Evolutionary conservation across 331 rosid genomes (phyloP).

Genomic region (Erythrophleum ivorense): DNA sequence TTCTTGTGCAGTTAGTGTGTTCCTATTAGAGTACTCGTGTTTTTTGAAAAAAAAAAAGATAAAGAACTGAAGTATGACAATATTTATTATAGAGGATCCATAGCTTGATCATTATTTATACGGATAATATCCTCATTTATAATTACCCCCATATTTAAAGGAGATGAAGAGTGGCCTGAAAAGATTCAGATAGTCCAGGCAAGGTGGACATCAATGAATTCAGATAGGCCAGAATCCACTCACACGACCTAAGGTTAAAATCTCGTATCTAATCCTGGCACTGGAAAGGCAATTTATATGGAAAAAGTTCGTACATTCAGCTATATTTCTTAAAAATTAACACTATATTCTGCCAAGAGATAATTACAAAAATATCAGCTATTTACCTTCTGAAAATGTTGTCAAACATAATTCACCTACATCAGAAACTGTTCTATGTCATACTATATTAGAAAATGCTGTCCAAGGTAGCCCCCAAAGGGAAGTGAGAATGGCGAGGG

Average conservation of each 20-base stretch:
- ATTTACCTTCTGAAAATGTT: constrained; percentile 43
- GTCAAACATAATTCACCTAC: constrained; percentile 45
- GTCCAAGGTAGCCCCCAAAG: constrained; percentile 31
- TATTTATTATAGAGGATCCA: not conserved
- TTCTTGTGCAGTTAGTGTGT: too few relatives aligned
- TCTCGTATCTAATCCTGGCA: not conserved
- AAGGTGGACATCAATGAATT: not conserved
- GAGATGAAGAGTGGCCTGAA: constrained; percentile 29
- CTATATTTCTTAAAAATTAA: constrained; percentile 2
- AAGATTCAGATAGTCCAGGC: not conserved
- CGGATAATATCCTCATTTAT: not conserved
- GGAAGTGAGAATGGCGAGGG: constrained; percentile 30
- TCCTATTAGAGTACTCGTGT: too few relatives aligned
- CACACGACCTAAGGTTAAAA: not conserved
- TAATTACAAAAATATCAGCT: constrained; percentile 33
- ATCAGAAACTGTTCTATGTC: constrained; percentile 49
- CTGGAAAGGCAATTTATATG: not conserved
- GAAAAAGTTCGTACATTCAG: constrained; percentile 16
- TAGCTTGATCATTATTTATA: not conserved
- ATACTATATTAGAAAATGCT: constrained; percentile 40
- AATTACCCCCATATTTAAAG: not conserved
- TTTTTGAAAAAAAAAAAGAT: too few relatives aligned
- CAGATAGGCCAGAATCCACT: not conserved
- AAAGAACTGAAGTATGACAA: too few relatives aligned
- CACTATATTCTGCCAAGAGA: constrained; percentile 16